phyloP scores from a whole-genome alignment of 495 filamentous ascomycete species.

The Rhypophila decipiens region DNA sequence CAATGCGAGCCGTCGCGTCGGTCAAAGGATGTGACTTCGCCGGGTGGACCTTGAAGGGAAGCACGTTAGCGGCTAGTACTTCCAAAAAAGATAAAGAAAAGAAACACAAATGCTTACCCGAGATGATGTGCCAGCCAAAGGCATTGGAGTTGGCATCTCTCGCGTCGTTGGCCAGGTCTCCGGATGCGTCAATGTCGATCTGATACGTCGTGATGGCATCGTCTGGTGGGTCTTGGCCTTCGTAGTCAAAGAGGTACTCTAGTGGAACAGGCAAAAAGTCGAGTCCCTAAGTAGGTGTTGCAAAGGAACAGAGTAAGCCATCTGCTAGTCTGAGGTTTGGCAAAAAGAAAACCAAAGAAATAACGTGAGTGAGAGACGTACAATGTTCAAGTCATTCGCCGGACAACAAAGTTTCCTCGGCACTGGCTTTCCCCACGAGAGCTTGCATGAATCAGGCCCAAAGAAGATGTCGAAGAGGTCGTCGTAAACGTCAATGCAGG shows the following conservation, averaged over 20 bases:
- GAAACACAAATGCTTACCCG: slow-evolving; percentile 1
- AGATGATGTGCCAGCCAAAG: slow-evolving; percentile 21
- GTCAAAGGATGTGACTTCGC: slow-evolving; percentile 10
- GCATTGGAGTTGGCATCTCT: slow-evolving; percentile 13
- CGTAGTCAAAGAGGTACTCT: background rate
- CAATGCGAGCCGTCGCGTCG: slow-evolving; percentile 29
- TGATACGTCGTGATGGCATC: background rate
- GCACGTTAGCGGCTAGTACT: background rate
- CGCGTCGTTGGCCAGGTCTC: background rate
- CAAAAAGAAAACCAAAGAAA: no score
- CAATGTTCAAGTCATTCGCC: no score
- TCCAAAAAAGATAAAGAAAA: background rate
- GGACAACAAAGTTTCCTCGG: no score
- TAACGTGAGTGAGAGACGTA: no score
- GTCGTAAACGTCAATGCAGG: no score
- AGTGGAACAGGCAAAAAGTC: background rate
- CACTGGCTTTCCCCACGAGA: no score
- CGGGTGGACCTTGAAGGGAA: background rate
- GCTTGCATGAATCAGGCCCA: no score
- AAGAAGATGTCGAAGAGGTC: no score
- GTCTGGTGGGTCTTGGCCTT: background rate
- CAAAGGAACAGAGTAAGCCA: no score
- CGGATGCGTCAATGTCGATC: background rate
- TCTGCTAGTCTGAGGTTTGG: no score
- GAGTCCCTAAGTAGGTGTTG: no score